Conservation (phyloP, 2,329 filamentous ascomycete genomes). For the Xylariaceae sp. region DNA sequence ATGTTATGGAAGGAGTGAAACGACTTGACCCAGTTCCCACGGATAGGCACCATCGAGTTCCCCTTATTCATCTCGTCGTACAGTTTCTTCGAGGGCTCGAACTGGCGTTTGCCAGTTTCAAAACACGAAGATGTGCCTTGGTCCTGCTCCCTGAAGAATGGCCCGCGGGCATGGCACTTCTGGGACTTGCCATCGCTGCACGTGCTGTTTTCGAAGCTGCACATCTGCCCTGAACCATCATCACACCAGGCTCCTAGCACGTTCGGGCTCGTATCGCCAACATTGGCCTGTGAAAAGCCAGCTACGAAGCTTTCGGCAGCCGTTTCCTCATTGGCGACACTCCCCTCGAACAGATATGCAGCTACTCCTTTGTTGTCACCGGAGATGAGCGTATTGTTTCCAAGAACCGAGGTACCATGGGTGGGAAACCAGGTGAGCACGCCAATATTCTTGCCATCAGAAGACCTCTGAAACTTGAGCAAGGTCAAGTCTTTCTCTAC, state of each 20-base stretch:
- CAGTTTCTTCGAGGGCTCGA: slow-evolving; percentile 34
- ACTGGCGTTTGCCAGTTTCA: slow-evolving; percentile 72
- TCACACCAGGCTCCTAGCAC: slow-evolving; percentile 85
- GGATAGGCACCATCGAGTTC: slow-evolving; percentile 46
- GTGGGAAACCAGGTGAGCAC: slow-evolving; percentile 87
- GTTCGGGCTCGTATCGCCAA: slow-evolving; percentile 88
- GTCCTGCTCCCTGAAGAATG: slow-evolving; percentile 61
- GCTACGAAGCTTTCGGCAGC: slow-evolving; percentile 71
- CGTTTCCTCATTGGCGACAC: slow-evolving; percentile 46
- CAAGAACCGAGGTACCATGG: slow-evolving; percentile 84
- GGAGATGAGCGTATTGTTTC: slow-evolving; percentile 85
- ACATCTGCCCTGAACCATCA: slow-evolving; percentile 67
- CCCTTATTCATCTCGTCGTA: slow-evolving; percentile 50
- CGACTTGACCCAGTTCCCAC: slow-evolving; percentile 64
- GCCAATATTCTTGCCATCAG: slow-evolving; percentile 71
- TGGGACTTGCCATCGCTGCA: slow-evolving; percentile 67
- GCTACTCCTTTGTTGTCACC: slow-evolving; percentile 98
- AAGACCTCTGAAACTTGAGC: slow-evolving; percentile 68
- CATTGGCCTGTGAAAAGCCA: slow-evolving; percentile 86
- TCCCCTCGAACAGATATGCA: slow-evolving; percentile 75
- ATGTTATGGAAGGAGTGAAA: slow-evolving; percentile 86
- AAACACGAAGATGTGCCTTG: slow-evolving; percentile 68
- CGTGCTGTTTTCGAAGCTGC: slow-evolving; percentile 76
- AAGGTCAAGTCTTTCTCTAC: slow-evolving; percentile 72
- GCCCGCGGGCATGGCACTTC: slow-evolving; percentile 68